Evolutionary conservation across 495 filamentous ascomycete genomes (phyloP).

Genomic region (Podospora anserina): DNA sequence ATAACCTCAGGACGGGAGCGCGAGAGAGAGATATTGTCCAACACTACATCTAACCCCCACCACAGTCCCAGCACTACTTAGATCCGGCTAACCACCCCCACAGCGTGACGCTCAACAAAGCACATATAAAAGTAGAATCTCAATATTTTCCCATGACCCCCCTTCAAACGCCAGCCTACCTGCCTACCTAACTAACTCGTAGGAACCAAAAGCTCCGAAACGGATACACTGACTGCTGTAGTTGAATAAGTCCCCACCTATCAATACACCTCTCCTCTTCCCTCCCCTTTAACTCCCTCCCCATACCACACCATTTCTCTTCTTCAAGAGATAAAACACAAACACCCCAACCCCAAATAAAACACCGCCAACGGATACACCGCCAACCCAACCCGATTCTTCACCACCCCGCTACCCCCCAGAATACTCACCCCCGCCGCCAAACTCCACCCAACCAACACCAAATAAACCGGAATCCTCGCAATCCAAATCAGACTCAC

Average conservation of each 20-base stretch:
- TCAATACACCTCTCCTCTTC: slow-evolving; percentile 5
- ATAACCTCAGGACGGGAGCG: no score
- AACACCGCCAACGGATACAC: slow-evolving; percentile 97
- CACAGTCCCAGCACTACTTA: no score
- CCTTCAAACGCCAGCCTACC: no score
- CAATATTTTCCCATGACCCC: no score
- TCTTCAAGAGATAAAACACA: slow-evolving; percentile 88
- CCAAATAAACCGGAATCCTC: slow-evolving; percentile 83
- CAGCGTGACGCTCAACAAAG: no score
- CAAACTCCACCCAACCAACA: slow-evolving; percentile 85
- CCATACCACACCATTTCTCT: neutral
- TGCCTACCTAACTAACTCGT: no score
- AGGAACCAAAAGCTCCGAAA: neutral
- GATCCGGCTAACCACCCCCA: no score
- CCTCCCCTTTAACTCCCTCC: neutral
- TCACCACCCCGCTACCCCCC: slow-evolving; percentile 89
- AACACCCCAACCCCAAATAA: slow-evolving; percentile 85
- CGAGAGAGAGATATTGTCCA: no score
- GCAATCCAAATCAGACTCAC: slow-evolving; percentile 70
- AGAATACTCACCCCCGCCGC: slow-evolving; percentile 95
- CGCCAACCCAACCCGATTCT: slow-evolving; percentile 90
- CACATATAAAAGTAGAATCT: no score
- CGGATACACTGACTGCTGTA: neutral
- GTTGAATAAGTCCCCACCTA: neutral
- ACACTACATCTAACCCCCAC: no score